Percentiles rank a stretch among this genome's conserved stretches.
phyloP scores from a whole-genome alignment of 495 filamentous ascomycete genomes.

The Cenococcum geophilum region DNA sequence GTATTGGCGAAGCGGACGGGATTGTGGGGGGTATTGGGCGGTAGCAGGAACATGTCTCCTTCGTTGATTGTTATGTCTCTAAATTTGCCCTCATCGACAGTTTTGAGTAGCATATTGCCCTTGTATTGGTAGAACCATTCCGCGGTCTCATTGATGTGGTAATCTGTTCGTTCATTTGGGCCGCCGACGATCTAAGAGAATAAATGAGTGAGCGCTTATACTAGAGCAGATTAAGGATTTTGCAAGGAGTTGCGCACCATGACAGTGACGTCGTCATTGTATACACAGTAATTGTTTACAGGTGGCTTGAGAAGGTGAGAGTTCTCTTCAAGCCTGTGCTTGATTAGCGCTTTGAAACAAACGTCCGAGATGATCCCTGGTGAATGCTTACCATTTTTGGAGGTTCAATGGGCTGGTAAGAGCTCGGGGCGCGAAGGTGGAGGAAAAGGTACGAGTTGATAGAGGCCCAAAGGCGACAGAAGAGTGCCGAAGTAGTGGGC shows the following conservation, averaged over 20 bases:
- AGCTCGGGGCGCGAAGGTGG: constrained; percentile 15
- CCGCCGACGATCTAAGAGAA: constrained; percentile 76
- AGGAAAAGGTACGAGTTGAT: constrained; percentile 14
- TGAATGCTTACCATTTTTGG: constrained; percentile 66
- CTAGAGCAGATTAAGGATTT: not conserved
- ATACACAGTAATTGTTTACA: constrained; percentile 95
- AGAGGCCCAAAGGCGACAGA: not conserved
- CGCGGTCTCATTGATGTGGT: constrained; percentile 93
- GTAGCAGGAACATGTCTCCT: constrained; percentile 91
- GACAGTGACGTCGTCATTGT: constrained; percentile 71
- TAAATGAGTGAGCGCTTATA: not conserved
- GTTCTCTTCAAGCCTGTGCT: constrained; percentile 78
- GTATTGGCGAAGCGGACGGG: constrained; percentile 64
- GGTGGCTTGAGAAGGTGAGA: constrained; percentile 90
- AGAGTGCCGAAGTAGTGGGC: not conserved
- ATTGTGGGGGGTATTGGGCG: constrained; percentile 80
- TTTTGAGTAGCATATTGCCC: constrained; percentile 88
- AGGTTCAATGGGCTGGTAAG: constrained; percentile 62
- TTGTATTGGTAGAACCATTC: constrained; percentile 98
- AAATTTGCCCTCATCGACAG: constrained; percentile 64
- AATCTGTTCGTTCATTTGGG: constrained; percentile 93
- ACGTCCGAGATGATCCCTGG: not conserved
- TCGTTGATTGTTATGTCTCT: constrained; percentile 83
- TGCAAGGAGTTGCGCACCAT: constrained; percentile 49
- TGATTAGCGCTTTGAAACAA: not conserved